phyloP scores from a whole-genome alignment of 139 green algal species.

The Chlorella sp. region DNA sequence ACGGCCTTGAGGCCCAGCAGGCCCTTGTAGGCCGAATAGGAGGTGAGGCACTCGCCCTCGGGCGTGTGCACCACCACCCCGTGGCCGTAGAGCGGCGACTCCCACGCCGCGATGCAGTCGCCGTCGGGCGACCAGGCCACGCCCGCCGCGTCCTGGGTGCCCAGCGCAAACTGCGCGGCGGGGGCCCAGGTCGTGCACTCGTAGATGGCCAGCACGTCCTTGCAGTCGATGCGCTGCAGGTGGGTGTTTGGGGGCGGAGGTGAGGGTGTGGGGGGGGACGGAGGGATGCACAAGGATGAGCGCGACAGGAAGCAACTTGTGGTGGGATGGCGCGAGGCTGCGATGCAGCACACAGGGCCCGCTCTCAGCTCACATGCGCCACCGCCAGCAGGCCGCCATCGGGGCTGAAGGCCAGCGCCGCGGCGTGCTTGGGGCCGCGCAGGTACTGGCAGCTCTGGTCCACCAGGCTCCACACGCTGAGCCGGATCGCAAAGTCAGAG shows the following conservation, averaged over 20 bases:
- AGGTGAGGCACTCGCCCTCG: conserved; percentile 41
- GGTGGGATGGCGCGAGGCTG: background rate
- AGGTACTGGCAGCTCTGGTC: conserved; percentile 68
- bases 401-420: conserved; percentile 66
- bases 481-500: conserved; percentile 80
- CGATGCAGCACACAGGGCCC: background rate
- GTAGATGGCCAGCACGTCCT: conserved; percentile 73
- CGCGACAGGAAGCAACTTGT: background rate
- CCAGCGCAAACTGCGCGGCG: conserved; percentile 16
- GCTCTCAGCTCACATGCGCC: conserved; percentile 55
- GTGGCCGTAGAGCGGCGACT: conserved; percentile 57
- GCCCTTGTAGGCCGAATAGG: conserved; percentile 47
- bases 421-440: conserved; percentile 66
- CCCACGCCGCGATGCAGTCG: conserved; percentile 67
- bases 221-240: conserved; percentile 70
- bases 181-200: conserved; percentile 37
- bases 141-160: conserved; percentile 56
- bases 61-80: conserved; percentile 44
- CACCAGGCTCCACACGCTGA: conserved; percentile 83
- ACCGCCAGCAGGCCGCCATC: conserved; percentile 76
- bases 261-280: background rate
- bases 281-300: background rate
- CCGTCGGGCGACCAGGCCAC: conserved; percentile 66
- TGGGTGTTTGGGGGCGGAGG: background rate
- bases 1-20: conserved; percentile 65